phyloP scores from a whole-genome alignment of 352 stramenopile genomes.

The Phytophthora pinifolia region DNA sequence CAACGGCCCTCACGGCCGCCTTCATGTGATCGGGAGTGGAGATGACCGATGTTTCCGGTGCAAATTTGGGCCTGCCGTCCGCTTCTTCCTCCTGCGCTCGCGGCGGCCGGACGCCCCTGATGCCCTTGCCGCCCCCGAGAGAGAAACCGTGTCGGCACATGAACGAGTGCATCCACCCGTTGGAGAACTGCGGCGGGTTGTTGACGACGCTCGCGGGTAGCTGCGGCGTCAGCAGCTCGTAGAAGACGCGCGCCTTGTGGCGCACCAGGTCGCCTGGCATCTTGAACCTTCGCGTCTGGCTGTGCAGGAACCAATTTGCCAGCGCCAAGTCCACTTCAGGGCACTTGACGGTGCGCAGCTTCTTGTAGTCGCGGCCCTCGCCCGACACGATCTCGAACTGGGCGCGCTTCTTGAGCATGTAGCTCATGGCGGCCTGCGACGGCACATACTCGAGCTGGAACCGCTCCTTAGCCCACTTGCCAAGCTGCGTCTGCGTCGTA shows the following conservation, averaged over 20 bases:
- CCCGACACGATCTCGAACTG: conserved; percentile 74
- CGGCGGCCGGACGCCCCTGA: conserved; percentile 11
- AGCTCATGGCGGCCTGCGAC: conserved; percentile 80
- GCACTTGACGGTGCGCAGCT: conserved; percentile 74
- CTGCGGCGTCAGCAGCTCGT: conserved; percentile 58
- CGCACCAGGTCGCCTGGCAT: conserved; percentile 77
- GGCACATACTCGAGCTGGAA: conserved; percentile 62
- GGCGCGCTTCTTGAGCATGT: conserved; percentile 76
- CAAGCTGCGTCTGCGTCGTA: conserved; percentile 70
- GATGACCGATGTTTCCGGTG: conserved; percentile 43
- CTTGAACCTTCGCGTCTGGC: conserved; percentile 53
- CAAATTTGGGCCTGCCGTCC: conserved; percentile 30
- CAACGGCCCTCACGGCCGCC: conserved; percentile 42
- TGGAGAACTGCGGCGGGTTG: conserved; percentile 78
- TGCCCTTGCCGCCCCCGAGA: conserved; percentile 27
- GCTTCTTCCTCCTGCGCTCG: conserved; percentile 22
- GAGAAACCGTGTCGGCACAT: conserved; percentile 75
- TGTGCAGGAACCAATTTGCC: conserved; percentile 83
- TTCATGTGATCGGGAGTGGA: conserved; percentile 46
- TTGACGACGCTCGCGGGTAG: conserved; percentile 28
- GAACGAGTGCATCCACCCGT: conserved; percentile 86
- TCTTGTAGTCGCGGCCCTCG: conserved; percentile 77
- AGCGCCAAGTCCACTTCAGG: conserved; percentile 75
- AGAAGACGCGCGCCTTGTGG: conserved; percentile 68
- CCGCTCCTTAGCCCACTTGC: conserved; percentile 69